A percentile compares a stretch with the other conserved stretches of the same genome.
These are phyloP conservation scores for Incumbomyces delicatus DNA, from an alignment of 2,329 filamentous ascomycete genomes.

Conservation along the genomic window DNA sequence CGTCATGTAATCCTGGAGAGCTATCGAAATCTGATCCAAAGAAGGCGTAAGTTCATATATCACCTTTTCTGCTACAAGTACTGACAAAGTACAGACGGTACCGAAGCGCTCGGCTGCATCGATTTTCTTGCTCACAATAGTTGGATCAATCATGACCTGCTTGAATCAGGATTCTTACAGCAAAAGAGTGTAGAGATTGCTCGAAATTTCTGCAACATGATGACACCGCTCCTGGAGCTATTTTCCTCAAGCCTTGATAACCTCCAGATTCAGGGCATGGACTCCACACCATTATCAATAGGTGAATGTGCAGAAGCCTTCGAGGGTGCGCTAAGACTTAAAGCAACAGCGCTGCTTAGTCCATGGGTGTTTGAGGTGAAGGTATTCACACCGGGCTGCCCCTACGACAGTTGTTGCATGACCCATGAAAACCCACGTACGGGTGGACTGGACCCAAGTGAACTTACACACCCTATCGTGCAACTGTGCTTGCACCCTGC, in stretches of 20 bases:
- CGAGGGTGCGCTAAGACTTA: not conserved
- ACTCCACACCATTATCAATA: not conserved
- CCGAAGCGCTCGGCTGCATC: not conserved
- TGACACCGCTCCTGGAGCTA: no score
- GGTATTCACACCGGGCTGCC: not conserved
- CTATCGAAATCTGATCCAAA: not conserved
- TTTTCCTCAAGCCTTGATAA: no score
- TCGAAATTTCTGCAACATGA: not conserved
- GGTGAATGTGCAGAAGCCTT: not conserved
- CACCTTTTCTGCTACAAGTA: no score
- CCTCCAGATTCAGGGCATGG: not conserved
- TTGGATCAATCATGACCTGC: not conserved
- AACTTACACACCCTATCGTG: not conserved
- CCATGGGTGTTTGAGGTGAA: not conserved
- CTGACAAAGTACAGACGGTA: not conserved
- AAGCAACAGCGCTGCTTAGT: not conserved
- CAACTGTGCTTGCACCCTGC: not conserved
- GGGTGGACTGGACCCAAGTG: not conserved
- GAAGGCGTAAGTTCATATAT: not conserved
- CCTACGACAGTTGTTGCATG: not conserved
- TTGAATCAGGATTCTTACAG: not conserved
- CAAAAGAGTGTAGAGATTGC: not conserved
- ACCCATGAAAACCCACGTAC: not conserved
- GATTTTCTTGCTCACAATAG: not conserved
- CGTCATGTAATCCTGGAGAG: not conserved